These are phyloP conservation scores for Plasmodium ovale DNA, from an alignment of 169 alveolate species.

Conservation along the genomic window DNA sequence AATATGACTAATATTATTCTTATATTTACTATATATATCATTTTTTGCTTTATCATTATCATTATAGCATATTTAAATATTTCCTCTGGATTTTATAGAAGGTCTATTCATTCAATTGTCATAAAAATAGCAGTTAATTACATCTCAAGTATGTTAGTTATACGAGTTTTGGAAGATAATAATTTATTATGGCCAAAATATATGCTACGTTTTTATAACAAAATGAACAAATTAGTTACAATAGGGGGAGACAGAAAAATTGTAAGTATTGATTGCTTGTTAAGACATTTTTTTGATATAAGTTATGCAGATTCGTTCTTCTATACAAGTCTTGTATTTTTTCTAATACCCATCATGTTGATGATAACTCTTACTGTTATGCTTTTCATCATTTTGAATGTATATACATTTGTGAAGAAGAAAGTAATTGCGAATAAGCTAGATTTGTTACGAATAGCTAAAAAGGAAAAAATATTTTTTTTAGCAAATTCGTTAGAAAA, in stretches of 20 bases:
- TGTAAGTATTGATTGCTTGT: conserved; percentile 85
- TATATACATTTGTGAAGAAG: conserved; percentile 28
- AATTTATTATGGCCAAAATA: conserved; percentile 80
- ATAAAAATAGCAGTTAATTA: conserved; percentile 89
- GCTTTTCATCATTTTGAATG: conserved; percentile 79
- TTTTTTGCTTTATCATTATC: conserved; percentile 83
- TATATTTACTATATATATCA: conserved; percentile 78
- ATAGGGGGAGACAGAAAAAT: conserved; percentile 53
- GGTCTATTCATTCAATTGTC: conserved; percentile 90
- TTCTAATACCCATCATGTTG: conserved; percentile 81
- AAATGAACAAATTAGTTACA: conserved; percentile 38
- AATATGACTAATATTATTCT: conserved; percentile 75
- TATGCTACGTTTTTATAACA: conserved; percentile 42
- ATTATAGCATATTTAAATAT: conserved; percentile 88
- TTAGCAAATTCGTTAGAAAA: conserved; percentile 79
- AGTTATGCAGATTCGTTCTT: conserved; percentile 86
- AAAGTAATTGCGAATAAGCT: conserved; percentile 76
- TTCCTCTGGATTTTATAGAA: conserved; percentile 88
- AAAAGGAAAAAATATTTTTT: conserved; percentile 78
- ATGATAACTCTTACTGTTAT: conserved; percentile 80
- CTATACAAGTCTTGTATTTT: conserved; percentile 82
- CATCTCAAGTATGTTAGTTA: conserved; percentile 84
- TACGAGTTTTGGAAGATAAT: conserved; percentile 81
- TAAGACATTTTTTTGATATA: conserved; percentile 80
- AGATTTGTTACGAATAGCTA: conserved; percentile 75